These are phyloP conservation scores for Fusarium denticulatum DNA, from an alignment of 2,329 filamentous ascomycete species.

Conservation along the genomic window DNA sequence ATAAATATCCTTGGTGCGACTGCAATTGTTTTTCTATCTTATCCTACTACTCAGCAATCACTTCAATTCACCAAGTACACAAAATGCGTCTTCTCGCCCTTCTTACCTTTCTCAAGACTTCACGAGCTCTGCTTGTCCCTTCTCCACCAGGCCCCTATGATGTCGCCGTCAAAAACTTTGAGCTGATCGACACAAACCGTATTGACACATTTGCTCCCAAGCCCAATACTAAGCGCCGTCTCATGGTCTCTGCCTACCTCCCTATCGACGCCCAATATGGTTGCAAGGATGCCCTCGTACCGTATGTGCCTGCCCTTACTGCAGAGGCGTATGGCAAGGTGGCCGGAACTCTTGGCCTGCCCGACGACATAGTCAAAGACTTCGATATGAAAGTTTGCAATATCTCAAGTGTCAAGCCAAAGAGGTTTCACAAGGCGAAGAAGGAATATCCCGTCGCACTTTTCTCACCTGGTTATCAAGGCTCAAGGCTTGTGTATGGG, in stretches of 20 bases:
- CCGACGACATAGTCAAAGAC: background rate
- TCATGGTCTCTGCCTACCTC: constrained; percentile 24
- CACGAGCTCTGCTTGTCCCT: constrained; percentile 2
- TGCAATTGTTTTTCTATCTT: too few relatives aligned
- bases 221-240: constrained; percentile 1
- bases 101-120: background rate
- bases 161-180: constrained; percentile 5
- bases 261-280: constrained; percentile 5
- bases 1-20: background rate
- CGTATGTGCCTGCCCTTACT: background rate
- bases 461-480: constrained; percentile 56
- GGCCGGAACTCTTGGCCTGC: background rate
- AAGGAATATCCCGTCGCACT: constrained; percentile 34
- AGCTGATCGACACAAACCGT: constrained; percentile 9
- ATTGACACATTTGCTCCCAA: constrained; percentile 12
- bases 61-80: accelerated
- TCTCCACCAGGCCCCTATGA: background rate
- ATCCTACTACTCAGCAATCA: too few relatives aligned
- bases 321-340: background rate
- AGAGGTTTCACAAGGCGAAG: background rate
- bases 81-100: background rate
- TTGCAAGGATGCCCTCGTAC: background rate
- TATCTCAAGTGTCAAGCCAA: background rate
- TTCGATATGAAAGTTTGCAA: constrained; percentile 25
- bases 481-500: constrained; percentile 54